Evolutionary conservation across 257 asterid species (phyloP).

Genomic region (Gentiana straminea): DNA sequence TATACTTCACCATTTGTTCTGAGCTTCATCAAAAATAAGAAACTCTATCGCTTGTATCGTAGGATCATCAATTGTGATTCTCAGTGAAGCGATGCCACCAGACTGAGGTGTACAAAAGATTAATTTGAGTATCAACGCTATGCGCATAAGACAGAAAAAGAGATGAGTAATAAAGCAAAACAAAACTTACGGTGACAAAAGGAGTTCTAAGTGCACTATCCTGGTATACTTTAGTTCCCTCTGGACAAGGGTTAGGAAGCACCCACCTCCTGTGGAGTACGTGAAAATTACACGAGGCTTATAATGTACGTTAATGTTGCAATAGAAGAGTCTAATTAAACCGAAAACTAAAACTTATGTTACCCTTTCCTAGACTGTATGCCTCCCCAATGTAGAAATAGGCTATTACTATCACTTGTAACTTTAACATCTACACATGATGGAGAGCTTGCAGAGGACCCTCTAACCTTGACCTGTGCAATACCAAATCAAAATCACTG

Average conservation of each 20-base stretch:
- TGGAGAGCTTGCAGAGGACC: conserved; percentile 43
- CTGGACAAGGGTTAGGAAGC: conserved; percentile 72
- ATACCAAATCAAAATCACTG: conserved; percentile 7
- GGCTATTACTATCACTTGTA: conserved; percentile 36
- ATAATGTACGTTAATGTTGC: not conserved
- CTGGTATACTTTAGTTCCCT: conserved; percentile 68
- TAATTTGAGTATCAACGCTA: not conserved
- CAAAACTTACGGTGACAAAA: conserved; percentile 60
- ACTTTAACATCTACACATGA: conserved; percentile 46
- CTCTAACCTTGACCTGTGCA: conserved; percentile 71
- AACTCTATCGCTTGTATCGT: conserved; percentile 83
- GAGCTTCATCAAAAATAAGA: conserved; percentile 74
- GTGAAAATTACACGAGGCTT: not conserved
- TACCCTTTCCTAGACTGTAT: conserved; percentile 41
- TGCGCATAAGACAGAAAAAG: conserved; percentile 10
- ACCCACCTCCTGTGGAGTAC: conserved; percentile 53
- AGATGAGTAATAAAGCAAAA: conserved; percentile 1
- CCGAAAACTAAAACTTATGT: conserved; percentile 4
- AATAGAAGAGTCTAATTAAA: conserved; percentile 5
- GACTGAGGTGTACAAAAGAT: conserved; percentile 32
- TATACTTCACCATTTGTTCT: conserved; percentile 60
- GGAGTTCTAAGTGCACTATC: conserved; percentile 81
- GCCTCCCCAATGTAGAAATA: conserved; percentile 94
- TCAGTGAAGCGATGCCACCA: conserved; percentile 56
- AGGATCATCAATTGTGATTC: conserved; percentile 78